These are phyloP conservation scores for Yamadazyma mexicana DNA, from an alignment of 1,139 yeast genomes.

Conservation along the genomic window DNA sequence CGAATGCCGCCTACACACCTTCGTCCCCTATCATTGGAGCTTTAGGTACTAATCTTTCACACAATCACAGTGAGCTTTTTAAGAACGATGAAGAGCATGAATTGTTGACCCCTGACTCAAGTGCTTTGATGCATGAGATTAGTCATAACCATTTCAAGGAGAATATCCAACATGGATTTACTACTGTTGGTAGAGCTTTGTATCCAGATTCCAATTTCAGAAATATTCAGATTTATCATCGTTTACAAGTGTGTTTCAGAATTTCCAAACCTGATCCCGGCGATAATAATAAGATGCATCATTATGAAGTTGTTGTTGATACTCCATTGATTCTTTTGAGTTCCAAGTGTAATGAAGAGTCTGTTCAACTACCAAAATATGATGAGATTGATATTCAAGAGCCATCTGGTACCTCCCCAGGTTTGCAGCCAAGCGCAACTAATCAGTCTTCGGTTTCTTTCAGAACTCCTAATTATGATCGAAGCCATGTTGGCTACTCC, in stretches of 20 bases:
- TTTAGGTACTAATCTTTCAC: constrained; percentile 41
- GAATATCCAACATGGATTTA: constrained; percentile 38
- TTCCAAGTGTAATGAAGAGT: constrained; percentile 66
- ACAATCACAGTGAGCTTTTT: constrained; percentile 22
- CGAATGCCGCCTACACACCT: constrained; percentile 17
- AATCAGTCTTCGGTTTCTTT: constrained; percentile 20
- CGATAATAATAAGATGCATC: constrained; percentile 63
- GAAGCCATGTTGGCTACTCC: constrained; percentile 6
- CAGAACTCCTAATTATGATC: constrained; percentile 36
- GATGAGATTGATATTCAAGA: constrained; percentile 23
- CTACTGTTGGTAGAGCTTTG: constrained; percentile 36
- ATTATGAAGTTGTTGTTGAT: constrained; percentile 86
- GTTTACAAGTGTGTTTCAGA: constrained; percentile 76
- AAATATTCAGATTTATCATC: constrained; percentile 70
- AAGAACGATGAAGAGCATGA: constrained; percentile 20
- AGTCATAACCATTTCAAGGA: constrained; percentile 24
- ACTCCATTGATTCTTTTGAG: constrained; percentile 78
- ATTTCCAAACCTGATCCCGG: constrained; percentile 67
- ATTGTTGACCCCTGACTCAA: constrained; percentile 29
- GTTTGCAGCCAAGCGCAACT: not conserved
- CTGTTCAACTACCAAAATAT: constrained; percentile 72
- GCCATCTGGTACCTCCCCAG: constrained; percentile 1
- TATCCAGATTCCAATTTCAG: constrained; percentile 74
- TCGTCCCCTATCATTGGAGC: constrained; percentile 43
- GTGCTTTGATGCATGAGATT: constrained; percentile 30